Conservation (phyloP, 768 basidiomycete genomes). For the Hydnomerulius pinastri region DNA sequence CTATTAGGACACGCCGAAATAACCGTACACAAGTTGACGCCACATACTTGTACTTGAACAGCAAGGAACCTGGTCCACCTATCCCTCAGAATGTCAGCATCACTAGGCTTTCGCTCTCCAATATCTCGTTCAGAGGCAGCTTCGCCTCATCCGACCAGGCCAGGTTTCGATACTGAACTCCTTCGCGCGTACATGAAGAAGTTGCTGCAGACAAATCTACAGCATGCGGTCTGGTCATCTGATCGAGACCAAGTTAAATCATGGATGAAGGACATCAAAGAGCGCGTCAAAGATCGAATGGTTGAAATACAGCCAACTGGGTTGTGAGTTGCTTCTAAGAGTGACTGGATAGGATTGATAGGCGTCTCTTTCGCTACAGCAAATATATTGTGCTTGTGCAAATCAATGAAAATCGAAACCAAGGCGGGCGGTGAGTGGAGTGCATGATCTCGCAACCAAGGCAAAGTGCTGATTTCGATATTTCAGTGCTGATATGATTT, state of each 20-base stretch:
- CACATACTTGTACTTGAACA: too few species aligned
- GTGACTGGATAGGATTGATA: conserved; percentile 16
- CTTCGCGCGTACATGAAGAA: conserved; percentile 83
- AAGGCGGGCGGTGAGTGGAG: conserved; percentile 73
- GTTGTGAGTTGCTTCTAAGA: conserved; percentile 57
- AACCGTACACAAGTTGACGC: too few species aligned
- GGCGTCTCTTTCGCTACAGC: conserved; percentile 39
- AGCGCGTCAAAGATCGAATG: conserved; percentile 86
- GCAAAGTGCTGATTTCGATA: conserved; percentile 6
- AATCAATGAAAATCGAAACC: conserved; percentile 80
- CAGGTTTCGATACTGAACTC: conserved; percentile 68
- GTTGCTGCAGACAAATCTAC: conserved; percentile 69
- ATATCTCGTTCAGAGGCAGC: conserved; percentile 62
- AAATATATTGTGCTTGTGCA: conserved; percentile 89
- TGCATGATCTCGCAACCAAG: not conserved
- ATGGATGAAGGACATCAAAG: conserved; percentile 85
- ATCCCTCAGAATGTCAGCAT: conserved; percentile 22
- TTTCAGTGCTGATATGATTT: conserved; percentile 73
- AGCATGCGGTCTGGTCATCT: conserved; percentile 62
- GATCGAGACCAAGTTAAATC: conserved; percentile 70
- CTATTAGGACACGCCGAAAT: not conserved
- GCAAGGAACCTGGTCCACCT: not conserved
- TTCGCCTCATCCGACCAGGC: conserved; percentile 47
- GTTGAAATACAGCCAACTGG: conserved; percentile 78
- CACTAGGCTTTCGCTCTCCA: conserved; percentile 56